Percentiles rank a stretch among this genome's conserved stretches.
Evolutionary conservation across 257 asterid species (phyloP).

Genomic region (Cordia subcordata): DNA sequence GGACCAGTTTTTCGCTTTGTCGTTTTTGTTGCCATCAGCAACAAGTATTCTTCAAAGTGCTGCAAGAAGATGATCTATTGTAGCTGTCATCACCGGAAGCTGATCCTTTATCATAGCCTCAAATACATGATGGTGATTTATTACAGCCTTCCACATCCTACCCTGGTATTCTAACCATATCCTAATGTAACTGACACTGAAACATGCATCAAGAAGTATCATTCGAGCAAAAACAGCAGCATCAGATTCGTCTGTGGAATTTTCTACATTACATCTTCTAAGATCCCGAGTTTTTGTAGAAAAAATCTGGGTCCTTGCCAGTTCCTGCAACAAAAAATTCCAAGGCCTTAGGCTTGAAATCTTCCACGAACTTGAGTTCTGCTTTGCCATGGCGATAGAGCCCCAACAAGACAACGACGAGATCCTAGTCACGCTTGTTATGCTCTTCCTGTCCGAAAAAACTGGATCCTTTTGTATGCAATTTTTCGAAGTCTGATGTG

Average conservation of each 20-base stretch:
- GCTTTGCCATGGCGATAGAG: slow-evolving; percentile 26
- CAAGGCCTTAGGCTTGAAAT: slow-evolving; percentile 12
- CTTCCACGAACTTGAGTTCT: slow-evolving; percentile 18
- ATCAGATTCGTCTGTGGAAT: background rate
- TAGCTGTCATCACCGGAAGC: no score
- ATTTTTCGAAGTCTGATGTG: background rate
- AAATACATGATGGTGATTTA: no score
- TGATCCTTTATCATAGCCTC: no score
- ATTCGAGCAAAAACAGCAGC: slow-evolving; percentile 13
- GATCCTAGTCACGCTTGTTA: slow-evolving; percentile 9
- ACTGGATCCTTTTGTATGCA: slow-evolving; percentile 15
- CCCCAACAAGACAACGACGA: slow-evolving; percentile 22
- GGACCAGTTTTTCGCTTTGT: background rate
- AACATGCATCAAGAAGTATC: slow-evolving; percentile 21
- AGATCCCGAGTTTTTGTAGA: slow-evolving; percentile 1
- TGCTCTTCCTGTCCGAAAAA: slow-evolving; percentile 4
- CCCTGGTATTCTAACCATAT: no score
- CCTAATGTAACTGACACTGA: background rate
- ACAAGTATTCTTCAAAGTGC: background rate
- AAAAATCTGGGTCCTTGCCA: background rate
- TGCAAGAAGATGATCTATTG: background rate
- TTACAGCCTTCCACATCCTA: no score
- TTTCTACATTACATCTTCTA: slow-evolving; percentile 14
- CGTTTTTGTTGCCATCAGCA: background rate
- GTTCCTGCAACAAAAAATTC: slow-evolving; percentile 9